Evolutionary conservation across 2,329 filamentous ascomycete genomes (phyloP).

Genomic region (Venturia carpophila): DNA sequence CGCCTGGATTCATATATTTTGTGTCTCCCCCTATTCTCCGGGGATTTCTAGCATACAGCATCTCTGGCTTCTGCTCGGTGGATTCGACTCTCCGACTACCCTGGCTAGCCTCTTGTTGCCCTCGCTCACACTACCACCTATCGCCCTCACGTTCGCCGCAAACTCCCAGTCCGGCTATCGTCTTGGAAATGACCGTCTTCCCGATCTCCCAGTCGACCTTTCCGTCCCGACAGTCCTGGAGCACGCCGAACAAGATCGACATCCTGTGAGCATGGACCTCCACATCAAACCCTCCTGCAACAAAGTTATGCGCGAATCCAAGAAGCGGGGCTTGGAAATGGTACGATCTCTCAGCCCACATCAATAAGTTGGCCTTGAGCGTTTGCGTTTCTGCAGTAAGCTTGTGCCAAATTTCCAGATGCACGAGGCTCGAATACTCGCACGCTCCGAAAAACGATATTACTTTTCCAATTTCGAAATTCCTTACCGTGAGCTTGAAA

Average conservation of each 20-base stretch:
- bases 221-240: neutral
- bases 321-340: neutral
- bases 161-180: neutral
- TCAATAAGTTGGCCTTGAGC: neutral
- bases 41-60: too few relatives aligned
- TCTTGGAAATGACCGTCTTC: neutral
- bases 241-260: neutral
- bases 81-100: too few relatives aligned
- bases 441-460: neutral
- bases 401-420: neutral
- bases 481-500: neutral
- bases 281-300: neutral
- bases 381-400: neutral
- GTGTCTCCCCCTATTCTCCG: too few relatives aligned
- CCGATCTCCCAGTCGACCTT: neutral
- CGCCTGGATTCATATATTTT: too few relatives aligned
- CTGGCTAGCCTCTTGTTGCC: too few relatives aligned
- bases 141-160: neutral
- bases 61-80: too few relatives aligned
- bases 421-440: too few relatives aligned
- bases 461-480: neutral
- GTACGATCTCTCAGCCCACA: neutral
- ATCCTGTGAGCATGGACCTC: neutral
- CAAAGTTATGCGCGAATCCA: neutral
- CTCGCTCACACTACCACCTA: neutral